A percentile compares a stretch with the other conserved stretches of the same genome.
These are phyloP conservation scores for Aquilaria agallochum DNA, from an alignment of 441 rosid species.

Conservation along the genomic window DNA sequence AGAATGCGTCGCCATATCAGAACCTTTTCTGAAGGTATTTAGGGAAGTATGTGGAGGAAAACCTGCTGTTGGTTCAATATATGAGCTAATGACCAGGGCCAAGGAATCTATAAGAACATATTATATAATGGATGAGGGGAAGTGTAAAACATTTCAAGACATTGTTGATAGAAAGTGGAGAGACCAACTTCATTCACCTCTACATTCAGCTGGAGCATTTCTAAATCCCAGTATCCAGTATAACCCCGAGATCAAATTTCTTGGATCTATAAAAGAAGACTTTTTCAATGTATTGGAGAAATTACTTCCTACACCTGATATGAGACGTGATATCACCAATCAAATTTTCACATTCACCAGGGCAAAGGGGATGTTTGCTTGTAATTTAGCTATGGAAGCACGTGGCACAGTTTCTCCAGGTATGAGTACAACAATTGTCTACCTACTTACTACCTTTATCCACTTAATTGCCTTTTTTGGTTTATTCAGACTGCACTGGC, in stretches of 20 bases:
- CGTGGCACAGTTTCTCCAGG: conserved; percentile 75
- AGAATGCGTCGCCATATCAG: conserved; percentile 84
- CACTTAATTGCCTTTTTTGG: neutral
- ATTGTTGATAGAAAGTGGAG: conserved; percentile 79
- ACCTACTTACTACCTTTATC: too few species aligned
- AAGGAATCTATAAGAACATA: conserved; percentile 83
- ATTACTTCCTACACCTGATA: conserved; percentile 77
- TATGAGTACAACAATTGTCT: conserved; percentile 17
- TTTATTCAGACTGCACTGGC: neutral
- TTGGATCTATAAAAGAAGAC: conserved; percentile 69
- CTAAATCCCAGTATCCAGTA: conserved; percentile 81
- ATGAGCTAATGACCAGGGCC: conserved; percentile 85
- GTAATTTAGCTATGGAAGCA: conserved; percentile 82
- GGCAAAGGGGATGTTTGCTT: conserved; percentile 79
- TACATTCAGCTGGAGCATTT: conserved; percentile 85
- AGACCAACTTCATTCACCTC: conserved; percentile 78
- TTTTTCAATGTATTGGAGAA: conserved; percentile 80
- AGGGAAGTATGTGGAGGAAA: conserved; percentile 84
- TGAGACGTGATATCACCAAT: conserved; percentile 76
- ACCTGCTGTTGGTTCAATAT: conserved; percentile 70
- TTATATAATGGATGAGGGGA: conserved; percentile 83
- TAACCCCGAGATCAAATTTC: conserved; percentile 73
- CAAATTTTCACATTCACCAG: conserved; percentile 68
- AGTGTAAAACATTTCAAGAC: conserved; percentile 72
- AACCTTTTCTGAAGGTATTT: conserved; percentile 77